Conservation (phyloP, 148 eudicot genomes). For the Salicornia ramosissima region DNA sequence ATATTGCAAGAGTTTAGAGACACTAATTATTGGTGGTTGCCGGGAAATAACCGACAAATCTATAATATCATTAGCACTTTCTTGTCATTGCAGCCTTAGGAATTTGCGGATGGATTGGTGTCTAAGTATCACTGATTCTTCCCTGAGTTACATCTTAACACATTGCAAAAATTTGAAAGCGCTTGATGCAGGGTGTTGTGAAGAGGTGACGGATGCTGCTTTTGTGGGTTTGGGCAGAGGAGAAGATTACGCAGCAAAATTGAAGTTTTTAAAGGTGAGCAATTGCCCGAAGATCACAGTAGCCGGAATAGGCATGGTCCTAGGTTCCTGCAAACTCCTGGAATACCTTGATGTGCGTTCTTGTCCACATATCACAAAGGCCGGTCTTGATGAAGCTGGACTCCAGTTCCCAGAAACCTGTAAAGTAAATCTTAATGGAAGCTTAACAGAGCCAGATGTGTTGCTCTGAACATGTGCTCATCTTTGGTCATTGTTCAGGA, state of each 20-base stretch:
- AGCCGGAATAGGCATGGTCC: constrained; percentile 47
- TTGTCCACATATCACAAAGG: constrained; percentile 70
- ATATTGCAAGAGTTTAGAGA: constrained; percentile 67
- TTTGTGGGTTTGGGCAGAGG: constrained; percentile 45
- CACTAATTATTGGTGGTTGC: constrained; percentile 81
- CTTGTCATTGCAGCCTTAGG: constrained; percentile 49
- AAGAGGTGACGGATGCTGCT: constrained; percentile 80
- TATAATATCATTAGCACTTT: constrained; percentile 46
- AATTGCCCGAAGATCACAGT: constrained; percentile 82
- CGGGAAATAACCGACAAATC: constrained; percentile 59
- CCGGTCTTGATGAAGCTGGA: constrained; percentile 65
- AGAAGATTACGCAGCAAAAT: constrained; percentile 36
- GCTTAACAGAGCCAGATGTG: constrained; percentile 55
- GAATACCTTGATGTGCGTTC: constrained; percentile 90
- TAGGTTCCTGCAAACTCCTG: constrained; percentile 55
- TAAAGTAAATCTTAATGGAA: constrained; percentile 70
- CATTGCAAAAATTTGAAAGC: constrained; percentile 65
- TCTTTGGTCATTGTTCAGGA: background rate
- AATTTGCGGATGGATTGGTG: constrained; percentile 94
- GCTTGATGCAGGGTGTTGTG: constrained; percentile 88
- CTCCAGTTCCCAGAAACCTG: constrained; percentile 57
- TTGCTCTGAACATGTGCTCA: constrained; percentile 29
- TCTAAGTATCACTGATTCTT: constrained; percentile 62
- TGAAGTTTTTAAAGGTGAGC: constrained; percentile 64
- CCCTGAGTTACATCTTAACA: constrained; percentile 48